Evolutionary conservation across 495 filamentous ascomycete genomes (phyloP).

Genomic region (Glonium stellatum): DNA sequence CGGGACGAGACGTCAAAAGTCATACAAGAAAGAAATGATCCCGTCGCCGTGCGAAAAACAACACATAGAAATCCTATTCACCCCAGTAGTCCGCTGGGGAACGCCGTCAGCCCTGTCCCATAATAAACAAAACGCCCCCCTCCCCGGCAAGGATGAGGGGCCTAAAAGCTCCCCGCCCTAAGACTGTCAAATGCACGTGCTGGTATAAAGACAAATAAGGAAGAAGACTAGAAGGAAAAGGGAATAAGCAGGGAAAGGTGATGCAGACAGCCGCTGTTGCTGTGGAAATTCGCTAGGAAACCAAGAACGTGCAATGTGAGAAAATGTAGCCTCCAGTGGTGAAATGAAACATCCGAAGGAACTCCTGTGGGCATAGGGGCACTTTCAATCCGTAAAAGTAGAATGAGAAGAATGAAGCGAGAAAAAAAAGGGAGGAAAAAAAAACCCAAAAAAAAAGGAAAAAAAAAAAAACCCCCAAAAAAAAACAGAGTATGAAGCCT

Average conservation of each 20-base stretch:
- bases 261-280: background rate
- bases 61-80: background rate
- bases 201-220: constrained; percentile 25
- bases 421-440: no score
- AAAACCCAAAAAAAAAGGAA: no score
- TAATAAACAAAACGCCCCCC: constrained; percentile 16
- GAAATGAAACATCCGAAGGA: background rate
- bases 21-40: constrained; percentile 10
- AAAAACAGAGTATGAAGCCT: background rate
- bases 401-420: background rate
- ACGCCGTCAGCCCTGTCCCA: background rate
- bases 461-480: no score
- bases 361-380: background rate
- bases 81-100: no score
- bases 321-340: background rate
- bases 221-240: background rate
- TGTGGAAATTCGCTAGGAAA: background rate
- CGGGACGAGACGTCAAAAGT: constrained; percentile 15
- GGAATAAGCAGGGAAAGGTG: background rate
- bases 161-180: constrained; percentile 13
- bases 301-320: background rate
- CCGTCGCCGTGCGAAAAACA: background rate
- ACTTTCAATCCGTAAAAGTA: background rate
- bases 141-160: constrained; percentile 7
- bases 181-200: constrained; percentile 26